Base-by-base conservation (phyloP, 2,329 filamentous ascomycete genomes). In the Microdochium trichocladiopsis region DNA sequence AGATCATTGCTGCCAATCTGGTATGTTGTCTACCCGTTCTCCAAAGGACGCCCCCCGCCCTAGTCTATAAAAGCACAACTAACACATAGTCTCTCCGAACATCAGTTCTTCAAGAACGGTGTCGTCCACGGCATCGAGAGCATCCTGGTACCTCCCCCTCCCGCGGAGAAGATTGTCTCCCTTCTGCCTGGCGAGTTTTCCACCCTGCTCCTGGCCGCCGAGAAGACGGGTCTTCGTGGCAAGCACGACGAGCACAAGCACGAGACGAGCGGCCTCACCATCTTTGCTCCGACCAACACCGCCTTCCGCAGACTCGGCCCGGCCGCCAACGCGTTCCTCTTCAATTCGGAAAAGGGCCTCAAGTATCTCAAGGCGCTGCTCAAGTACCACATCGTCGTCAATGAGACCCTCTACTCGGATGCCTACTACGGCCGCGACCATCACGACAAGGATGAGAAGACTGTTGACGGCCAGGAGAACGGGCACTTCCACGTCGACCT, bases 241-340 rank as follows among this genome's bases (percentile, higher is more conserved):
- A 77, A 76, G 49, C 71, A 86, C 53, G 73, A 86, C 51, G 74
- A 79, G 59, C 72, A 77, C 58, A 61, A 67, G 18, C 76, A 69
- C 51, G 72, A 72, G 33, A 74, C 79, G 47, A 68, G 73, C 2
- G 90, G 90, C 33, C 83, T 83, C 37, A 96, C 91, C 2, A 65
- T 94, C 55, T 95, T 96, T 61, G 88, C 87, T 0, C 91, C 92
- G 0, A 82, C 79, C 47, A 96, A 96, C 76, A 72, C 70, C 4
- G 92, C 91, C n/a, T 96, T 93, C 73, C 65, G 78, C 60, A 81
- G 81, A 58, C 83, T 96, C 1, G 90, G 90, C 0, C 78, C 81
- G 1, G 75, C 67, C 52, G 81, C 86, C 61, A 95, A 93, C 63
- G 88, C 84, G 22, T 96, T 95, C 77, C 76, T 96, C 3, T 96